Evolutionary conservation across 164 flowering plant species (phyloP), one percentile per base, ranked within the genome.

Genomic region (Kingdonia uniflora): DNA sequence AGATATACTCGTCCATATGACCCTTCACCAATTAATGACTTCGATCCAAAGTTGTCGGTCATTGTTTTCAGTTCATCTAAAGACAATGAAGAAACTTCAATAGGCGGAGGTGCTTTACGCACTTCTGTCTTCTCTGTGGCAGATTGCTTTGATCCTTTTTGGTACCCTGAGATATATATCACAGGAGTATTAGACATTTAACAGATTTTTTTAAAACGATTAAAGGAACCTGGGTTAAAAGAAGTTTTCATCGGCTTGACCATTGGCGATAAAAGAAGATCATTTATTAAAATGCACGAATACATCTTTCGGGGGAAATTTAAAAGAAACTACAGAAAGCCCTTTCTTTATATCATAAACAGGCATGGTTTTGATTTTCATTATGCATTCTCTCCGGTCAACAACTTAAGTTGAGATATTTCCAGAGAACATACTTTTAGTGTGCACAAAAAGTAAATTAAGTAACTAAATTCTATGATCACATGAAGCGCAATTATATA

Each of bases 1-100:
- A 60, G 81, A 52, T 91, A 91, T 14, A 91, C 98, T 69, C 98
- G 79, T 45, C 98, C 98, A 73, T 91, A 87, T 0, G 98, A 91
- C 44, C 98, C 98, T 74, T 91, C 98, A 65, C 98, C 98, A 66
- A 91, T 82, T 66, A 91, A 70, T 42, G 95, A 77, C 57, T 79
- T 87, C 14, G 95, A 85, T 42, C 95, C 95, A 66, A 91, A 91
- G 63, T 82, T 85, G 54, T 87, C 98, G 23, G 98, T 91, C 67
- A 79, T 87, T 47, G 85, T 85, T 69, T 82, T 91, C 57, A 91
- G 65, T 54, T 91, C 98, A 23, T 85, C 95, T 58, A 84, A 64
- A 44, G 94, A 74, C 52, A 91, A 64, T 38, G 78, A 68, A 57
- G 95, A 87, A 44, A 87, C 96, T 65, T 85, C 95, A 65, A 91